Percentiles rank a stretch among this genome's conserved stretches.
Evolutionary conservation across 2,329 filamentous ascomycete species (phyloP).

Genomic region (Apiospora rasikravindrae): DNA sequence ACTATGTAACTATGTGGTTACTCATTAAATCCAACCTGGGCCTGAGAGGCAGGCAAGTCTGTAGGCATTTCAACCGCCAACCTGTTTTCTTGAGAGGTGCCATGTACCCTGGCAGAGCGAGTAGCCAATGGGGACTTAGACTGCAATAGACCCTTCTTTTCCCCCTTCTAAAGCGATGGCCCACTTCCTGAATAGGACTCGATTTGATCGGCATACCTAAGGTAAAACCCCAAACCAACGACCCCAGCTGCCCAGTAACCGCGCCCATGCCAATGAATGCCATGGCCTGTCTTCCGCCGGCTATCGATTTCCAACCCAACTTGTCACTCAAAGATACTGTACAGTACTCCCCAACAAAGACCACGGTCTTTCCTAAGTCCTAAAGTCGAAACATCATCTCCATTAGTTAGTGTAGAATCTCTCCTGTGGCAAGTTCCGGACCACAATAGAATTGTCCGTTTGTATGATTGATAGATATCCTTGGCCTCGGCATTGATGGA

Average conservation of each 20-base stretch:
- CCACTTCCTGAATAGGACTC: constrained; percentile 10
- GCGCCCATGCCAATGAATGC: neutral
- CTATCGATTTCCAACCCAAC: neutral
- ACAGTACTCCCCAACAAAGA: neutral
- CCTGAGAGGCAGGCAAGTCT: neutral
- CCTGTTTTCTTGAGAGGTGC: neutral
- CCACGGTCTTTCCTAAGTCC: neutral
- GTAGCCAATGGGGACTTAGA: neutral
- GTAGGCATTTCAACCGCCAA: neutral
- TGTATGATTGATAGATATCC: neutral
- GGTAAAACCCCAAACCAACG: constrained; percentile 16
- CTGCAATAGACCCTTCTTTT: neutral
- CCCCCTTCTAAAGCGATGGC: neutral
- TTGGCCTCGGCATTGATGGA: neutral
- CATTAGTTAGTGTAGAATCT: neutral
- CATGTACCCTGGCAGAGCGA: neutral
- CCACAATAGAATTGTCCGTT: neutral
- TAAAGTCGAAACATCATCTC: neutral
- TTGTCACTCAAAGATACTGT: neutral
- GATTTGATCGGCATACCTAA: constrained; percentile 15
- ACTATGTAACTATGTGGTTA: neutral
- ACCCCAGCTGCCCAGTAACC: constrained; percentile 2
- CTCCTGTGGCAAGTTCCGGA: neutral
- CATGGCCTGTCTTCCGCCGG: neutral
- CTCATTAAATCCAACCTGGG: neutral